Evolutionary conservation across 31 red algal genomes (phyloP).

Genomic region (Odonthalia washingtoniensis): DNA sequence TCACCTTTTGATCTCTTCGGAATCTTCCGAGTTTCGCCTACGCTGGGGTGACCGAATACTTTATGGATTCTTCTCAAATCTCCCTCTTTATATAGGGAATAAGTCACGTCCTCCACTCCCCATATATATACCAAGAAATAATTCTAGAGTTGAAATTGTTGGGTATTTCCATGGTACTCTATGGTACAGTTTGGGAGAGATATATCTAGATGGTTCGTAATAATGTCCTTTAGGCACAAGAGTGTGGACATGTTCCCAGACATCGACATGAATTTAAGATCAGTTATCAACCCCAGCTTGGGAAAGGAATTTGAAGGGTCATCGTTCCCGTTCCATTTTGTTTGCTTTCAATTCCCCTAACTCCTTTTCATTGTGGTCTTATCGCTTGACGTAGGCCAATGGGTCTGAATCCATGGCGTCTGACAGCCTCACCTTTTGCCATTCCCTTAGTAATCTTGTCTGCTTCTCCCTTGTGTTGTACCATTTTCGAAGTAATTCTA

Average conservation of each 20-base stretch:
- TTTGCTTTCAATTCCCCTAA: not conserved
- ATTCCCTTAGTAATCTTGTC: too few species aligned
- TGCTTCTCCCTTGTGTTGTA: too few species aligned
- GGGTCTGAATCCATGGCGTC: too few species aligned
- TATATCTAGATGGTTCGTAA: constrained; percentile 1
- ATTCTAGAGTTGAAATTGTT: not conserved
- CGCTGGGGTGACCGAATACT: not conserved
- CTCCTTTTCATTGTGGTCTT: not conserved
- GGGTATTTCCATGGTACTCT: not conserved
- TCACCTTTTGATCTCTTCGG: not conserved
- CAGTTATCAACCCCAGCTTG: not conserved
- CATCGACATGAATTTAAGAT: not conserved
- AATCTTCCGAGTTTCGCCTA: not conserved
- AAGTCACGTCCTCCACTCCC: not conserved
- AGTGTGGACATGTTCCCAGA: not conserved
- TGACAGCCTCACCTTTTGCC: too few species aligned
- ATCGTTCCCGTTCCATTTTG: not conserved
- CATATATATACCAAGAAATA: not conserved
- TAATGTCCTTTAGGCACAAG: not conserved
- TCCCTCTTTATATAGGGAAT: not conserved
- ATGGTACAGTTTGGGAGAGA: too few species aligned
- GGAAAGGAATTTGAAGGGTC: not conserved
- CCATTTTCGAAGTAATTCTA: too few species aligned
- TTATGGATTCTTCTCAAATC: constrained; percentile 8
- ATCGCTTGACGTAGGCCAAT: not conserved